Percentiles rank a stretch among this genome's conserved stretches.
phyloP scores from a whole-genome alignment of 345 rosid species.

The Cochlearia excelsa region DNA sequence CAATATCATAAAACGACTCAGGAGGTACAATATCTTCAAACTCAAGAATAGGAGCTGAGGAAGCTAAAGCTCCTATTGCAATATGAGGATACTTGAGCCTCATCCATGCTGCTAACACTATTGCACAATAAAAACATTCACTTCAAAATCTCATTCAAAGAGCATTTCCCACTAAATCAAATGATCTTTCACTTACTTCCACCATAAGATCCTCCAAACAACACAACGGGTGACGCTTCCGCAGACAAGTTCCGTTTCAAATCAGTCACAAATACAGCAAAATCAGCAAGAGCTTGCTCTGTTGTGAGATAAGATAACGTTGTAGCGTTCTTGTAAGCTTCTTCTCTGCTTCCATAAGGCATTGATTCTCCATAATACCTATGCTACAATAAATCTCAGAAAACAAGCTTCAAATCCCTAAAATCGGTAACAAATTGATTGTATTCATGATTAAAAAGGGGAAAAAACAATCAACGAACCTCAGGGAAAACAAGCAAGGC shows the following conservation, averaged over 20 bases:
- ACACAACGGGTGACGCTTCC: slow-evolving; percentile 71
- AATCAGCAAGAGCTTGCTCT: slow-evolving; percentile 95
- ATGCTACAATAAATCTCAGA: slow-evolving; percentile 46
- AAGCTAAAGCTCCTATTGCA: slow-evolving; percentile 85
- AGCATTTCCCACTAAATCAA: not conserved
- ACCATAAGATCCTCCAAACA: slow-evolving; percentile 96
- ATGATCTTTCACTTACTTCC: slow-evolving; percentile 61
- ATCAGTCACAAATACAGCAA: slow-evolving; percentile 62
- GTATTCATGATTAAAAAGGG: not conserved
- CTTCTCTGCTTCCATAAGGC: slow-evolving; percentile 67
- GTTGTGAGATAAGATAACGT: slow-evolving; percentile 69
- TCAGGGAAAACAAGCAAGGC: slow-evolving; percentile 81
- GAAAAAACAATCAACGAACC: slow-evolving; percentile 34
- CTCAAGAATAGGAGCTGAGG: slow-evolving; percentile 94
- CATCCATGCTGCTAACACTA: slow-evolving; percentile 99
- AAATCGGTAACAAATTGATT: slow-evolving; percentile 12
- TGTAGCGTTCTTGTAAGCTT: slow-evolving; percentile 66
- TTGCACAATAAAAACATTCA: slow-evolving; percentile 21
- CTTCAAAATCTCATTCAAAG: not conserved
- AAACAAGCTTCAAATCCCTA: slow-evolving; percentile 6
- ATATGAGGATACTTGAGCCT: slow-evolving; percentile 92
- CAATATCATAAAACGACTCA: slow-evolving; percentile 79
- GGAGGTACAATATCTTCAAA: slow-evolving; percentile 85
- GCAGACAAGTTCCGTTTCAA: slow-evolving; percentile 83
- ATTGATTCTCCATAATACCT: slow-evolving; percentile 79